Base-by-base conservation (phyloP, 202 grass and related monocot genomes). In the Setaria viridis region DNA sequence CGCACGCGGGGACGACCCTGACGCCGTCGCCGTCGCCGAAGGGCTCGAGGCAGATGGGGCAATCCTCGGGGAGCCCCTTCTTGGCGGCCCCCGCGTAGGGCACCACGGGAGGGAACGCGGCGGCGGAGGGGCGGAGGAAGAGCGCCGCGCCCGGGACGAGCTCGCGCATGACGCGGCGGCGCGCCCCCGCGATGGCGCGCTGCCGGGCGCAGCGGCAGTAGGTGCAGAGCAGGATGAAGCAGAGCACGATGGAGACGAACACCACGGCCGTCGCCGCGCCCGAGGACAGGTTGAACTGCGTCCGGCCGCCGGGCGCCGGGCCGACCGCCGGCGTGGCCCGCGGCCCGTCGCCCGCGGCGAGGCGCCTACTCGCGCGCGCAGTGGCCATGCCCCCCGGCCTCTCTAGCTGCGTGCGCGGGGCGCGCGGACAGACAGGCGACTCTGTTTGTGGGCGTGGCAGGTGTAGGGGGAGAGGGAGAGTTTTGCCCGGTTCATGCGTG, bases 141-240 rank as follows among this genome's bases (percentile, higher is more conserved):
- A 72, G 80, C 53, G 80, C 8, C 1, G 53, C 35, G 62, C 15
- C 33, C 29, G 64, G 82, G 74, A 82, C 66, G n/a, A 85, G 55
- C 39, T 77, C 80, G 43, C 79, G 87, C 85, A 74, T 80, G 78
- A 84, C 73, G 20, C 78, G 88, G 71, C 56, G 45, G 50, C 82
- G 86, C 25, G 72, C 71, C 8, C 29, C 59, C 12, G 79, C 57
- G 16, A 84, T 65, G 70, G 85, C 68, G 7, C 84, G 75, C 76
- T 85, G 85, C 53, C 82, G 74, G n/a, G 84, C 74, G 82, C 85
- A 90, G 85, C 85, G 79, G 79, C 85, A 92, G 83, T 92, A 95
- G 79, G 84, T 82, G 87, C 93, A 92, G 64, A 95, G 85, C 41
- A 95, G 76, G 76, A 95, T 85, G 87, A 92, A 92, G 90, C 80